A percentile compares a stretch with the other conserved stretches of the same genome.
phyloP scores from a whole-genome alignment of 331 rosid genomes.

The Dryas integrifolia region DNA sequence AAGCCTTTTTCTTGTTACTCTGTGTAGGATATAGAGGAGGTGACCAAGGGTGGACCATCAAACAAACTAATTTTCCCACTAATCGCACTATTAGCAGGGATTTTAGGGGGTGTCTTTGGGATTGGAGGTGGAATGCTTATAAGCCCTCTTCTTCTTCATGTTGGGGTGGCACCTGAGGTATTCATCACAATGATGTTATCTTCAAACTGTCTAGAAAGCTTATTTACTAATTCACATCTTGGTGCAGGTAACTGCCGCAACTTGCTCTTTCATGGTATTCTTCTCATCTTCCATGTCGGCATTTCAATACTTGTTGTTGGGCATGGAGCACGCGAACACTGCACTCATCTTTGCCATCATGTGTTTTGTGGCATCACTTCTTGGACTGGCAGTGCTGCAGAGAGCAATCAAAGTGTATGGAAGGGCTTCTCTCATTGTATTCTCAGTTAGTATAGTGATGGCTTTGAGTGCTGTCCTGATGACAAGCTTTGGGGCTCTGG shows the following conservation, averaged over 20 bases:
- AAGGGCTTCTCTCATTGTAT: conserved; percentile 75
- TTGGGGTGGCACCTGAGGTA: conserved; percentile 76
- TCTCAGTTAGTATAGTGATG: conserved; percentile 65
- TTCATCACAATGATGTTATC: background rate
- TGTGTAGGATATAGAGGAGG: conserved; percentile 41
- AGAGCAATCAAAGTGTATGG: conserved; percentile 57
- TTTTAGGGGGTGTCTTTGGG: conserved; percentile 83
- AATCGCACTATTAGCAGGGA: conserved; percentile 76
- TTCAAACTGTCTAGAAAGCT: background rate
- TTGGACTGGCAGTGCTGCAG: conserved; percentile 66
- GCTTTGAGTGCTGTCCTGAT: conserved; percentile 65
- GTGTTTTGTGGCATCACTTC: conserved; percentile 66
- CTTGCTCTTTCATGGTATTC: conserved; percentile 86
- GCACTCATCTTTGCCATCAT: conserved; percentile 47
- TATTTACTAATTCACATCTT: background rate
- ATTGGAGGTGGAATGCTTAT: conserved; percentile 94
- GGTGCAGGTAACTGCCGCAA: conserved; percentile 73
- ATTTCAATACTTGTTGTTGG: conserved; percentile 69
- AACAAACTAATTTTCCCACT: conserved; percentile 57
- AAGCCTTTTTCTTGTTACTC: conserved; percentile 7
- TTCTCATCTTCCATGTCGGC: conserved; percentile 87
- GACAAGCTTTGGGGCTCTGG: conserved; percentile 64
- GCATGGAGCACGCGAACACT: conserved; percentile 50
- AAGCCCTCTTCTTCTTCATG: conserved; percentile 84
- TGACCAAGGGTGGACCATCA: conserved; percentile 35